Evolutionary conservation across 148 eudicot species (phyloP), one percentile per base, ranked within the genome.

Genomic region (Salicornia ramosissima): DNA sequence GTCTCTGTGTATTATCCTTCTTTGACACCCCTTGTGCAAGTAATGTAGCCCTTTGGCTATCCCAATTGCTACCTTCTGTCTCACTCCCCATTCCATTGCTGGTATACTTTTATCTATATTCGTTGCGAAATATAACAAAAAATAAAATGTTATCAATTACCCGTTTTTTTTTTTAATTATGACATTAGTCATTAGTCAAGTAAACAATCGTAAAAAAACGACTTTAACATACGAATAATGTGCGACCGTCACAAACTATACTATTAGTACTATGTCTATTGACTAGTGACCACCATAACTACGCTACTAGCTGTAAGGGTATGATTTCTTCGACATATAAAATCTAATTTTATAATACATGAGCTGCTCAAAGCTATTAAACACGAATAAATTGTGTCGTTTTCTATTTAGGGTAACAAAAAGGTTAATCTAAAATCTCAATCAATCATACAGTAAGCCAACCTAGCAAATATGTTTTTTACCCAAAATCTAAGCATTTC

Each of bases 1-100:
- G 42, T 94, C 99, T 40, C 99, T 76, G 60, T 94, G 99, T 54
- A 94, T 94, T 10, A 94, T 94, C 83, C 99, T 84, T 70, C 99
- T 90, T 19, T 85, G 96, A 75, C 99, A 94, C 2, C 76, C 88
- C 75, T 87, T 89, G 86, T 94, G 99, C 86, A 94, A 80, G 72
- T 94, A 94, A 78, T 91, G 86, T 51, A 94, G 80, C 22, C 99
- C 99, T 51, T 76, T 82, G 8, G 97, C 99, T 65, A 88, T 82
- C 60, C 99, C 99, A 61, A 89, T 61, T 34, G 88, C 99, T 69
- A 89, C 88, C 72, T 90, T 90, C 65, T 81, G 77, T 72, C 99
- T 88, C 66, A 84, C 84, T 79, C 82, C 76, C 99, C 99, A 94
- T 31, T 86, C 93, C 85, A 89, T 71, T 36, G 83, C 47, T 18